Evolutionary conservation across 495 filamentous ascomycete species (phyloP).

Genomic region (Neurospora sp.): DNA sequence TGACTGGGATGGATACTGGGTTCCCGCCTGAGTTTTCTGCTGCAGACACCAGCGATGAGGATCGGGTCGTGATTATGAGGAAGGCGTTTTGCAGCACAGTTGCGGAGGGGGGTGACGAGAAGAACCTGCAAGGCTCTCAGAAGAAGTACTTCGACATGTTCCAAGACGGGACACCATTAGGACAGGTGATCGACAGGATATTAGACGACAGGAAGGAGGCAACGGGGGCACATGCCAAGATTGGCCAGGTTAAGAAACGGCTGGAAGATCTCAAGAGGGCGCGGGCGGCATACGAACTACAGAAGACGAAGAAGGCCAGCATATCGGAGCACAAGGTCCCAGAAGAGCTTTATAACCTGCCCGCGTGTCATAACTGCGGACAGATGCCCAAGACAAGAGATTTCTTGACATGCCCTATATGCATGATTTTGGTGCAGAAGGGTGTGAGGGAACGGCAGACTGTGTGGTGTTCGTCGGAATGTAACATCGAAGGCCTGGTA

Average conservation of each 20-base stretch:
- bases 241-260: slow-evolving; percentile 23
- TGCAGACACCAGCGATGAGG: slow-evolving; percentile 8
- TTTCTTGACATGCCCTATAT: slow-evolving; percentile 30
- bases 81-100: slow-evolving; percentile 24
- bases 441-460: slow-evolving; percentile 14
- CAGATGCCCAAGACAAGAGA: slow-evolving; percentile 16
- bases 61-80: slow-evolving; percentile 19
- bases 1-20: not conserved
- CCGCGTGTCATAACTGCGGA: slow-evolving; percentile 29
- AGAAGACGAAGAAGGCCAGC: slow-evolving; percentile 27
- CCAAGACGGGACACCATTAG: slow-evolving; percentile 19
- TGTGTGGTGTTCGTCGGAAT: slow-evolving; percentile 36
- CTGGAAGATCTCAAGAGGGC: slow-evolving; percentile 34
- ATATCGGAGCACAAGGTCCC: slow-evolving; percentile 13
- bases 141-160: slow-evolving; percentile 36
- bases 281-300: slow-evolving; percentile 31
- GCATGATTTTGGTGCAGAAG: slow-evolving; percentile 24
- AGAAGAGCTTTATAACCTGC: slow-evolving; percentile 23
- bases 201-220: slow-evolving; percentile 26
- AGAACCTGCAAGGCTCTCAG: slow-evolving; percentile 14
- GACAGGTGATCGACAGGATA: slow-evolving; percentile 28
- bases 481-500: slow-evolving; percentile 33
- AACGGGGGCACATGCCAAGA: slow-evolving; percentile 23
- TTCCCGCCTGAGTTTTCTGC: slow-evolving; percentile 11
- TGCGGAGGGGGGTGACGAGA: slow-evolving; percentile 3